These are phyloP conservation scores for Endoconidiophora laricicola DNA, from an alignment of 2,329 filamentous ascomycete genomes.

Conservation along the genomic window DNA sequence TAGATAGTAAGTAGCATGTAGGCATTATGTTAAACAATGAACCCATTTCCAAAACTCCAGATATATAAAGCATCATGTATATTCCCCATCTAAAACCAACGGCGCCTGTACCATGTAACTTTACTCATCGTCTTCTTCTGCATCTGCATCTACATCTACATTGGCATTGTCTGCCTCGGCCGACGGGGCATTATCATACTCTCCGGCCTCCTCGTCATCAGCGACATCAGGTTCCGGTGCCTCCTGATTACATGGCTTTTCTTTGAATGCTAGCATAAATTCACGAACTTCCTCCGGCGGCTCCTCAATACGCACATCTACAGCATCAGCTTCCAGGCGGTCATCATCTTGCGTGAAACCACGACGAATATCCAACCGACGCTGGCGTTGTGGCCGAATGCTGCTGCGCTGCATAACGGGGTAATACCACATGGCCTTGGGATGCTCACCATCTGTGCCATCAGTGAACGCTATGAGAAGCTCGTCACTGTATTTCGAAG, in stretches of 20 bases:
- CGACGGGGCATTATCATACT: conserved; percentile 6
- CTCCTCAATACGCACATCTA: conserved; percentile 38
- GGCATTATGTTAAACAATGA: too few species aligned
- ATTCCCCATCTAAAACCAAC: background rate
- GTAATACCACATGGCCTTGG: conserved; percentile 50
- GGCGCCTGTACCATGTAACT: background rate
- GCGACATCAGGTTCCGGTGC: conserved; percentile 16
- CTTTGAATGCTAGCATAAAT: conserved; percentile 36
- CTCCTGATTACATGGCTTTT: conserved; percentile 31
- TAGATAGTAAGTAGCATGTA: too few species aligned
- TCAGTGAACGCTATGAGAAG: conserved; percentile 43
- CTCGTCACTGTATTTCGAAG: conserved; percentile 47
- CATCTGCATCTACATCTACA: background rate
- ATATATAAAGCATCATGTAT: background rate
- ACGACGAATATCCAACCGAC: conserved; percentile 41
- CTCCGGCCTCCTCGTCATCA: conserved; percentile 14
- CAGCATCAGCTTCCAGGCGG: conserved; percentile 33
- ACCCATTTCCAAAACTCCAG: conserved; percentile 4
- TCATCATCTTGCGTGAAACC: conserved; percentile 32
- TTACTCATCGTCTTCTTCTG: background rate
- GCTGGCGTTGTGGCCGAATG: conserved; percentile 45
- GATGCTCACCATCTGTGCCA: conserved; percentile 30
- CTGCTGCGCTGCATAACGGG: conserved; percentile 48
- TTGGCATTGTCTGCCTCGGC: background rate
- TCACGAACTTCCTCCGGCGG: conserved; percentile 35